Evolutionary conservation across 768 basidiomycete species (phyloP).

Genomic region (Hygrophorus pudorinus): DNA sequence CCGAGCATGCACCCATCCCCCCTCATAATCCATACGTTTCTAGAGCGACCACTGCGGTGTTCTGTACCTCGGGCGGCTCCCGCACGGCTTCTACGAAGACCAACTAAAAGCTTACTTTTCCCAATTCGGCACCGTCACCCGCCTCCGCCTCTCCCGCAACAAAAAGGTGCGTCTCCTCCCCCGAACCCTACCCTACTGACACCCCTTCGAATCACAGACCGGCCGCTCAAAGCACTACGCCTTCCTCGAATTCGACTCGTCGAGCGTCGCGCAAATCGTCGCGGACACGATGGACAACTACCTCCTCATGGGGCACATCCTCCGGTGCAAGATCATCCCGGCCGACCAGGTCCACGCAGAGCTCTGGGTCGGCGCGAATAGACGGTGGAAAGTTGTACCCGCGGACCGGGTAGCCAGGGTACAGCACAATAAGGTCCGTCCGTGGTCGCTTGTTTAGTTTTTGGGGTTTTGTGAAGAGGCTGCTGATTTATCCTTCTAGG

Average conservation of each 20-base stretch:
- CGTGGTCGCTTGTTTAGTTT: no score
- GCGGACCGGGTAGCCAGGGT: slow-evolving; percentile 57
- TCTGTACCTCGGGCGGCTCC: slow-evolving; percentile 81
- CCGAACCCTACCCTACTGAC: background rate
- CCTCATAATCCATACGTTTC: background rate
- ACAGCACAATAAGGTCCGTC: slow-evolving; percentile 72
- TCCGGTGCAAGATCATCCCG: slow-evolving; percentile 85
- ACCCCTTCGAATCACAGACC: slow-evolving; percentile 41
- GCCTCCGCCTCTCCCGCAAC: slow-evolving; percentile 85
- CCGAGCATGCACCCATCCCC: background rate
- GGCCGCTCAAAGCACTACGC: slow-evolving; percentile 96
- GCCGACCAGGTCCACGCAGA: slow-evolving; percentile 86
- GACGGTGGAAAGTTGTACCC: slow-evolving; percentile 79
- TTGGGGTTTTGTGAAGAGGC: no score
- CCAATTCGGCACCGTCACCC: slow-evolving; percentile 87
- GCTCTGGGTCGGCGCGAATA: slow-evolving; percentile 95
- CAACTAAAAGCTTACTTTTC: slow-evolving; percentile 88
- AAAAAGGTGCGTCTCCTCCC: slow-evolving; percentile 53
- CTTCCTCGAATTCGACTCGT: slow-evolving; percentile 89
- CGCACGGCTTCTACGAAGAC: slow-evolving; percentile 96
- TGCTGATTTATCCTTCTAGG: slow-evolving; percentile 27
- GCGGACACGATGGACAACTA: slow-evolving; percentile 99
- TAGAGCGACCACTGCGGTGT: slow-evolving; percentile 67
- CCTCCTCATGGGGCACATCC: slow-evolving; percentile 86
- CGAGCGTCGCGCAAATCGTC: slow-evolving; percentile 86